Evolutionary conservation across 2,329 filamentous ascomycete species (phyloP).

Genomic region (Penicillium griseofulvum): DNA sequence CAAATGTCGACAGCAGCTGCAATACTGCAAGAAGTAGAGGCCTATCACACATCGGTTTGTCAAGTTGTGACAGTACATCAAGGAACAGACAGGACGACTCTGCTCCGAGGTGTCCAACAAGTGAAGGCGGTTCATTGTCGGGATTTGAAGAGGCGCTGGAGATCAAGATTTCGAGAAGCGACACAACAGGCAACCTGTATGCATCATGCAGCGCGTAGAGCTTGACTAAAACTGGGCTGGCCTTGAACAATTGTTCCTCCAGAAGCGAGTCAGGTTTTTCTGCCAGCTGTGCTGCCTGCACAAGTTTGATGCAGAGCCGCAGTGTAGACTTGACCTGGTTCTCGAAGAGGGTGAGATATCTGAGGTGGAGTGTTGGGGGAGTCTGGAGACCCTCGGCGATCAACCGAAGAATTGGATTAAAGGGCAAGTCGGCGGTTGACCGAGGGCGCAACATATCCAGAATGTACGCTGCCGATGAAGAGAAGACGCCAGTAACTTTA

Average conservation of each 20-base stretch:
- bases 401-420: conserved; percentile 72
- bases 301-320: conserved; percentile 64
- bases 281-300: conserved; percentile 67
- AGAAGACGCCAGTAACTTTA: conserved; percentile 63
- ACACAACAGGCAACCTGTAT: conserved; percentile 65
- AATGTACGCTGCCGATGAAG: conserved; percentile 71
- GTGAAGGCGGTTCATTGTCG: conserved; percentile 77
- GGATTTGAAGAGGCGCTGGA: conserved; percentile 62
- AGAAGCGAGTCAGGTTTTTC: conserved; percentile 63
- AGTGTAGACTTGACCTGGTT: conserved; percentile 65
- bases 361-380: conserved; percentile 62
- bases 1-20: conserved; percentile 80
- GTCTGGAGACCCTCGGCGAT: conserved; percentile 62
- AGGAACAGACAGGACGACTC: conserved; percentile 82
- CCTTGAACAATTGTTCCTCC: conserved; percentile 77
- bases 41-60: conserved; percentile 68
- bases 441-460: conserved; percentile 72
- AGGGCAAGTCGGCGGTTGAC: conserved; percentile 66
- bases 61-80: conserved; percentile 70
- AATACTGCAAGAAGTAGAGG: conserved; percentile 69
- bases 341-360: conserved; percentile 55
- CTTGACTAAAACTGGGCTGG: conserved; percentile 71
- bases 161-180: conserved; percentile 71
- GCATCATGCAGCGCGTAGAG: conserved; percentile 68
- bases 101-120: conserved; percentile 85